Percentiles rank a stretch among this genome's conserved stretches.
Evolutionary conservation across 306 rosid genomes (phyloP).

Genomic region (Trichosanthes truncata): DNA sequence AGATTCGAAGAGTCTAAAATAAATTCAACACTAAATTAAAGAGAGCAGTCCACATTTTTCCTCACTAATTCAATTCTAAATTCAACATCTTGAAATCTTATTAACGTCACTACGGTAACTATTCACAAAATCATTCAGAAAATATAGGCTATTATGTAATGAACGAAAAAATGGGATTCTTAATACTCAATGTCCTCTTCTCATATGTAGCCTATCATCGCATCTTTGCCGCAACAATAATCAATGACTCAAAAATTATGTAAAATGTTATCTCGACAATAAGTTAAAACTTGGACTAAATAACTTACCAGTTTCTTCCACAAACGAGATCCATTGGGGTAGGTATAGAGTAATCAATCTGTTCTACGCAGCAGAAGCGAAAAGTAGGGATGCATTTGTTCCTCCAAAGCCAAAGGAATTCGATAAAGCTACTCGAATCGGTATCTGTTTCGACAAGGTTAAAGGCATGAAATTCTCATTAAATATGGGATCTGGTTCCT

Average conservation of each 20-base stretch:
- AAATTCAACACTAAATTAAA: no score
- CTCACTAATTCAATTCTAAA: background rate
- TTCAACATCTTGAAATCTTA: background rate
- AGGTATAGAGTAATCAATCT: background rate
- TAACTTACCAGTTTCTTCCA: background rate
- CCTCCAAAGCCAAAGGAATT: conserved; percentile 97
- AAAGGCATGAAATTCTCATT: conserved; percentile 58
- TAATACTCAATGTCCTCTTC: background rate
- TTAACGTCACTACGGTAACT: background rate
- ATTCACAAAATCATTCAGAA: background rate
- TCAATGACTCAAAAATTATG: background rate
- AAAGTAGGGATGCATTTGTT: conserved; percentile 81
- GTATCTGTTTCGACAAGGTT: conserved; percentile 46
- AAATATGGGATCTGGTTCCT: conserved; percentile 71
- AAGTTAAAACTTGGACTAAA: background rate
- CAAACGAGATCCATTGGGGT: background rate
- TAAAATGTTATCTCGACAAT: background rate
- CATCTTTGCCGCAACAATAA: background rate
- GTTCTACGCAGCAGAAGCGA: conserved; percentile 32
- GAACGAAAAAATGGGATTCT: background rate
- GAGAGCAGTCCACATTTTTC: background rate
- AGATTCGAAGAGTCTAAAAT: no score
- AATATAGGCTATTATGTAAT: background rate
- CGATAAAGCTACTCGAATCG: conserved; percentile 65
- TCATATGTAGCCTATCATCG: background rate